Percentiles rank a stretch among this genome's conserved stretches.
These are phyloP conservation scores for Candida stauntonica DNA, from an alignment of 805 yeast genomes.

Conservation along the genomic window DNA sequence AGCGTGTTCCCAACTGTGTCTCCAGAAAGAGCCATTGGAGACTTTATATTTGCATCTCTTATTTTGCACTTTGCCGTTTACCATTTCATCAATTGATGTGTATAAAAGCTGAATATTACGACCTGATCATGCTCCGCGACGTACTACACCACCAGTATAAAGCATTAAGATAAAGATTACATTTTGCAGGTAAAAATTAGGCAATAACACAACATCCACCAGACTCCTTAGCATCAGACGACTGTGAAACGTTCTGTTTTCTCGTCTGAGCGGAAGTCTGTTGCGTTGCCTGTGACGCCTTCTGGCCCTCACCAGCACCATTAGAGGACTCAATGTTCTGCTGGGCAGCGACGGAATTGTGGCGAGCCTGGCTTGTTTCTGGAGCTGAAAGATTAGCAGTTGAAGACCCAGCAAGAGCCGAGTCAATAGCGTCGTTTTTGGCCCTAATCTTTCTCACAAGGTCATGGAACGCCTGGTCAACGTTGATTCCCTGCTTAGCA, in stretches of 20 bases:
- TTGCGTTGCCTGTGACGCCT: constrained; percentile 1
- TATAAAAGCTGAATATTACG: too few species aligned
- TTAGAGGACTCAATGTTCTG: background rate
- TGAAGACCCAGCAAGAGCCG: constrained; percentile 1
- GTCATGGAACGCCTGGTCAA: constrained; percentile 76
- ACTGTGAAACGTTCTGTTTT: constrained; percentile 9
- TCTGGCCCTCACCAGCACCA: constrained; percentile 1
- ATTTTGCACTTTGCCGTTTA: constrained; percentile 82
- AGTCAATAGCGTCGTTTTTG: constrained; percentile 15
- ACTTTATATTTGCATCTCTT: constrained; percentile 81
- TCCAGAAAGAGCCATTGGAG: constrained; percentile 74
- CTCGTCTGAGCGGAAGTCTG: constrained; percentile 8
- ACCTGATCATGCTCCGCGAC: too few species aligned
- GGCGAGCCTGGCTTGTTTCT: constrained; percentile 4
- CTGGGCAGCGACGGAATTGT: constrained; percentile 8
- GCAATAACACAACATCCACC: constrained; percentile 36
- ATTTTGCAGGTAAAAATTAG: too few species aligned
- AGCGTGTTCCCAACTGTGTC: constrained; percentile 37
- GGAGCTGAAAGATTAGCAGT: too few species aligned
- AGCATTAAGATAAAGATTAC: too few species aligned
- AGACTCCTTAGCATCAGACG: constrained; percentile 15
- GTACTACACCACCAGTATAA: too few species aligned
- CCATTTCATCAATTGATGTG: constrained; percentile 79
- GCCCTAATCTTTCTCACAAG: constrained; percentile 53
- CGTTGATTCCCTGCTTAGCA: constrained; percentile 88